A percentile compares a stretch with the other conserved stretches of the same genome.
Evolutionary conservation across 352 stramenopile species (phyloP).

Genomic region (Thalassiosira livingstoniorum): DNA sequence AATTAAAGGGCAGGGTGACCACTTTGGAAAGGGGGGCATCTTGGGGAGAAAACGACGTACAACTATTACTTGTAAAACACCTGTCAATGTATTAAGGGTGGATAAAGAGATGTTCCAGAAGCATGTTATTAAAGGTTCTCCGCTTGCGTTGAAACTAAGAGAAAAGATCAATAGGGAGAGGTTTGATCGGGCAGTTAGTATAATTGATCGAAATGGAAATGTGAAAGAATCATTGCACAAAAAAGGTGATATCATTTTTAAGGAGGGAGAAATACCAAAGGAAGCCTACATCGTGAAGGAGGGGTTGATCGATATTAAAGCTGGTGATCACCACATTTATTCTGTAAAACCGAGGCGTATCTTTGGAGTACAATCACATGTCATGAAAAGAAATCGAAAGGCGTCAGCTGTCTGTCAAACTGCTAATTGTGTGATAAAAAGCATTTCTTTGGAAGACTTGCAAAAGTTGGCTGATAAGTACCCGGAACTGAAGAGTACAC

Average conservation of each 20-base stretch:
- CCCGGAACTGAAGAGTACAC: conserved; percentile 64
- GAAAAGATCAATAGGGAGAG: conserved; percentile 66
- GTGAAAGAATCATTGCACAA: conserved; percentile 76
- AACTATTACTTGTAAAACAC: conserved; percentile 71
- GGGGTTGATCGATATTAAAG: conserved; percentile 62
- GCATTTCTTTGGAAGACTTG: conserved; percentile 77
- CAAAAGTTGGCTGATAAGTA: conserved; percentile 67
- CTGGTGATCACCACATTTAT: conserved; percentile 46
- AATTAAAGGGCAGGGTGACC: conserved; percentile 78
- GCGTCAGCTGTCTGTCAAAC: conserved; percentile 74
- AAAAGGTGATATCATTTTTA: conserved; percentile 82
- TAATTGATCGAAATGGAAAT: conserved; percentile 64
- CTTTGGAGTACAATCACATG: conserved; percentile 48
- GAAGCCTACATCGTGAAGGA: conserved; percentile 73
- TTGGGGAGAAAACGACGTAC: conserved; percentile 59
- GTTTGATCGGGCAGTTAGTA: conserved; percentile 61
- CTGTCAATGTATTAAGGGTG: conserved; percentile 56
- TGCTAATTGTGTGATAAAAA: conserved; percentile 73
- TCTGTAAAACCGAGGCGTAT: conserved; percentile 42
- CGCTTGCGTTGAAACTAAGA: conserved; percentile 41
- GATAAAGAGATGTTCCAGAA: conserved; percentile 64
- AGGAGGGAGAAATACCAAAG: conserved; percentile 68
- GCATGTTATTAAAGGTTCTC: conserved; percentile 58
- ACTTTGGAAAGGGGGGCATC: conserved; percentile 82
- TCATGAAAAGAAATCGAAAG: conserved; percentile 60